Evolutionary conservation across 768 basidiomycete genomes (phyloP), one percentile per base, ranked within the genome.

Genomic region (Gautieria morchelliformis): DNA sequence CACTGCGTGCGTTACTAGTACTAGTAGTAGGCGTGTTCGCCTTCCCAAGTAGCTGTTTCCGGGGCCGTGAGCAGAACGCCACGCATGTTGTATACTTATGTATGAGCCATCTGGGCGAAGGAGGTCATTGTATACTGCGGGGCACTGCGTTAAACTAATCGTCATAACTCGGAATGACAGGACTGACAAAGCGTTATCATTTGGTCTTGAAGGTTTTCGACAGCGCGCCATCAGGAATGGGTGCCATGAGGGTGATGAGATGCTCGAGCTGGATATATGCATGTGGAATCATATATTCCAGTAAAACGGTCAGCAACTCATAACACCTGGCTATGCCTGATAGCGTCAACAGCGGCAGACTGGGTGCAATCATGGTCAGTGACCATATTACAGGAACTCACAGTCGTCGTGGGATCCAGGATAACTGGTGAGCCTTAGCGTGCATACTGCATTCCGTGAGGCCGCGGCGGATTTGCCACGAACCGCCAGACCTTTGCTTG

Each of bases 231-330:
- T 27, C 27, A 5, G 27, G 27, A 27, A 27, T 27, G 27, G 3
- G 27, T 27, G 27, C 27, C 27, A 27, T 27, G 27, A 27, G 27
- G 27, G 75, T 76, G 20, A 91, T 71, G 12, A 80, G 72, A 63
- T 89, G 78, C 64, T 91, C 89, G 39, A 91, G 81, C 89, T 89
- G 53, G 19, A 4, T 12, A 27, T 5, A 5, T 49, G 12, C n/a
- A 12, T 27, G 5, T 27, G 27, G 24, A 32, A 47, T 39, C 15
- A 52, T 17, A 48, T 17, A n/a, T 33, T 27, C 9, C 22, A 30
- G 46, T n/a, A 48, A 27, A 14, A 24, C 22, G 22, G 30, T n/a
- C n/a, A 11, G 47, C 1, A 42, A 20, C 84, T 55, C 53, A 88
- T 89, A 48, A 85, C 69, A 67, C 73, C 52, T 82, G 81, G 14